Conservation (phyloP, 139 green algal genomes). For the Coelastrella sp. region DNA sequence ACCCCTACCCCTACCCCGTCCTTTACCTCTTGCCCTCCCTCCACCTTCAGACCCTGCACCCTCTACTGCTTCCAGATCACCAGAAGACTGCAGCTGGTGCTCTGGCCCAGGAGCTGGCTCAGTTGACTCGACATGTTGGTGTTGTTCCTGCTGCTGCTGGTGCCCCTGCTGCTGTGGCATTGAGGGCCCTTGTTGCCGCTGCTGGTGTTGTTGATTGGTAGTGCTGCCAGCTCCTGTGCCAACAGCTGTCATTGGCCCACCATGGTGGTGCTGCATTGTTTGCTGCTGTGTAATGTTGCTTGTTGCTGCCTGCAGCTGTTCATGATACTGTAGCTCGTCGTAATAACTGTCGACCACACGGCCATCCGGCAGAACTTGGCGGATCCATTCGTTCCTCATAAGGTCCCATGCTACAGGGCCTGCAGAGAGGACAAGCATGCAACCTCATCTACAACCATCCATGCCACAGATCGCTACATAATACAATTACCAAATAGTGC, state of each 20-base stretch:
- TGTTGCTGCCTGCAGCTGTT: conserved; percentile 21
- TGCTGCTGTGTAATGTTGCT: neutral
- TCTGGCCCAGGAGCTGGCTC: no score
- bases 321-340: conserved; percentile 35
- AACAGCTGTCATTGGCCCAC: neutral
- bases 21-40: neutral
- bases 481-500: neutral
- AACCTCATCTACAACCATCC: no score
- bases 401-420: conserved; percentile 7
- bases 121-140: no score
- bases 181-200: neutral
- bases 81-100: neutral
- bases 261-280: conserved; percentile 12
- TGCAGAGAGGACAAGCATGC: no score
- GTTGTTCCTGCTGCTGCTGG: neutral
- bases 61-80: neutral
- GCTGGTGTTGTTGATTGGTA: neutral
- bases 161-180: neutral
- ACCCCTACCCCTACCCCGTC: neutral
- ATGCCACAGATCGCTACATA: no score
- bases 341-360: neutral
- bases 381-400: neutral
- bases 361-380: conserved; percentile 21
- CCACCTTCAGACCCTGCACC: neutral
- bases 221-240: neutral